Evolutionary conservation across 176 grass and related monocot species (phyloP).

Genomic region (Guadua angustifolia): DNA sequence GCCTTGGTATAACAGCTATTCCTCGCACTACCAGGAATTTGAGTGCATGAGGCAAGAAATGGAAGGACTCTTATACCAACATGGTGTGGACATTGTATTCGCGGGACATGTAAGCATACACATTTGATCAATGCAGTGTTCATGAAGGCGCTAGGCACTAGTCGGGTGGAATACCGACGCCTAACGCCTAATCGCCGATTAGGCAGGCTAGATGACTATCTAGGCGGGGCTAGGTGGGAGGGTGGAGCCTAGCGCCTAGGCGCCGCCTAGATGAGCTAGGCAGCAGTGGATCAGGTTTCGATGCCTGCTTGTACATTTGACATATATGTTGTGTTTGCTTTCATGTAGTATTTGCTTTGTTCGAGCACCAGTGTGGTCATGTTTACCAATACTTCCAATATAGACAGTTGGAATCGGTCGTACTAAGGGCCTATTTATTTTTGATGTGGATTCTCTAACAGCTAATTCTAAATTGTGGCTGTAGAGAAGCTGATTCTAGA

Average conservation of each 20-base stretch:
- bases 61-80: constrained; percentile 72
- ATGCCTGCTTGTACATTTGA: neutral
- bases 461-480: too few relatives aligned
- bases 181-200: too few relatives aligned
- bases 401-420: neutral
- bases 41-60: constrained; percentile 96
- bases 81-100: constrained; percentile 80
- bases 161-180: too few relatives aligned
- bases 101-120: constrained; percentile 70
- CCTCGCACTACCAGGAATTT: constrained; percentile 88
- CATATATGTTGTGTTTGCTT: neutral
- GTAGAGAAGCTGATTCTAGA: too few relatives aligned
- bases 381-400: neutral
- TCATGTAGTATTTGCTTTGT: neutral
- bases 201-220: too few relatives aligned
- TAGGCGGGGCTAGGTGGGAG: too few relatives aligned
- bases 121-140: neutral
- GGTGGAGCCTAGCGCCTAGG: too few relatives aligned
- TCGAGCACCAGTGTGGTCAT: neutral
- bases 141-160: too few relatives aligned
- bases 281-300: neutral
- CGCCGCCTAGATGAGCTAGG: too few relatives aligned
- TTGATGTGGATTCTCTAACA: too few relatives aligned
- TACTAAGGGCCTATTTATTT: neutral
- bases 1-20: constrained; percentile 97